phyloP scores from a whole-genome alignment of 2,329 filamentous ascomycete species.

The Pseudocercospora crystallina region DNA sequence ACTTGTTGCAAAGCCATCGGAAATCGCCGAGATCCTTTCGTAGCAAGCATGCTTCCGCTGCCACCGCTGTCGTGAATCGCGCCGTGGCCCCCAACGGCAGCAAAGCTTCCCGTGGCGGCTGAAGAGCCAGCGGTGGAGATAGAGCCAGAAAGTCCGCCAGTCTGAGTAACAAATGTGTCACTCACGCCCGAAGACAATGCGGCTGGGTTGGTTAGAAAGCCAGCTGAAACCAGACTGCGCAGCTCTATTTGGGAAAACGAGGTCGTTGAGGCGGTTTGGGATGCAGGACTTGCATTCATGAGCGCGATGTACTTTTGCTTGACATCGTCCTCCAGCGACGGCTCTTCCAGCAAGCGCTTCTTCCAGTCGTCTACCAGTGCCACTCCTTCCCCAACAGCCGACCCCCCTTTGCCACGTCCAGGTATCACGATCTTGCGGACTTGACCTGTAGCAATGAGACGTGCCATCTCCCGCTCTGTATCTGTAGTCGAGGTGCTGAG shows the following conservation, averaged over 20 bases:
- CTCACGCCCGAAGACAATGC: constrained; percentile 39
- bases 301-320: constrained; percentile 54
- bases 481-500: constrained; percentile 62
- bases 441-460: constrained; percentile 57
- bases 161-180: constrained; percentile 45
- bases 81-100: constrained; percentile 67
- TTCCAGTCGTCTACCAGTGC: constrained; percentile 60
- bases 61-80: constrained; percentile 66
- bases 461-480: constrained; percentile 66
- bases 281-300: constrained; percentile 54
- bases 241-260: constrained; percentile 50
- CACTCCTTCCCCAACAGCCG: constrained; percentile 63
- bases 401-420: constrained; percentile 57
- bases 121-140: constrained; percentile 61
- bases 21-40: constrained; percentile 26
- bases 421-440: constrained; percentile 65
- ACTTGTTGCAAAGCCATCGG: background rate
- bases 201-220: constrained; percentile 61
- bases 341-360: constrained; percentile 26
- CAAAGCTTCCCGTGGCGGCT: constrained; percentile 67
- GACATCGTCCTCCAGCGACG: constrained; percentile 37
- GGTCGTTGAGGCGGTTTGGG: constrained; percentile 41
- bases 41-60: constrained; percentile 38
- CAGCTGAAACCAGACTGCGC: constrained; percentile 61
- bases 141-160: constrained; percentile 42